phyloP scores from a whole-genome alignment of 208 protist genomes.

The Phytomonas francai region DNA sequence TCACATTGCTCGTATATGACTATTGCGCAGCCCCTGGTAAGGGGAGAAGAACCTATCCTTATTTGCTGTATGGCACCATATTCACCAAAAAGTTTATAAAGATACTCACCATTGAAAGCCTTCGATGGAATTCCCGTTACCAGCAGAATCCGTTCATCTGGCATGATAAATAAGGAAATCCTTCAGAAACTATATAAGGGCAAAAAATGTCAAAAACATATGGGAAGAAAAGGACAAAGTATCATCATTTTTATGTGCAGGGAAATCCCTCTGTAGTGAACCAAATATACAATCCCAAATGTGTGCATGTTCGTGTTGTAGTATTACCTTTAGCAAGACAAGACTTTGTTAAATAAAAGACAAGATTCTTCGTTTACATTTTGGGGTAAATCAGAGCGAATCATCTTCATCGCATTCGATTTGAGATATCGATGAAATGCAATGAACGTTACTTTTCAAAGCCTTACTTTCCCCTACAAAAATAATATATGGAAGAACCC shows the following conservation, averaged over 20 bases:
- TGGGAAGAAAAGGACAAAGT: constrained; percentile 15
- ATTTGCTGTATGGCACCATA: constrained; percentile 82
- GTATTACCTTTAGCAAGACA: background rate
- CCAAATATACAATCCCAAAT: background rate
- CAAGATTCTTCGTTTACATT: background rate
- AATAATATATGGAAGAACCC: constrained; percentile 57
- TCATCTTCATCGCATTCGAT: background rate
- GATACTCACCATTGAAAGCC: constrained; percentile 53
- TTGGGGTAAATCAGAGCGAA: constrained; percentile 1
- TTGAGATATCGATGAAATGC: constrained; percentile 6
- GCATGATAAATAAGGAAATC: constrained; percentile 26
- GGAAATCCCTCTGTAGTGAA: constrained; percentile 9
- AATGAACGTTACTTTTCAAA: constrained; percentile 24
- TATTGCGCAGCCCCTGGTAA: constrained; percentile 77
- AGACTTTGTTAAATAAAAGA: constrained; percentile 2
- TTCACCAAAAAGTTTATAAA: constrained; percentile 80
- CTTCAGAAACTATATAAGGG: background rate
- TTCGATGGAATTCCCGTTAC: constrained; percentile 76
- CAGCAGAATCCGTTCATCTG: constrained; percentile 78
- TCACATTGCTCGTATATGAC: constrained; percentile 86
- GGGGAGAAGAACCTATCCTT: constrained; percentile 44
- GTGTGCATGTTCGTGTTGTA: background rate
- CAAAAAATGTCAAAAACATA: constrained; percentile 4
- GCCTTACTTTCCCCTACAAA: constrained; percentile 27
- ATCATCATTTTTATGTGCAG: background rate